Evolutionary conservation across 2,329 filamentous ascomycete genomes (phyloP).

Genomic region (Colletotrichum tofieldiae): DNA sequence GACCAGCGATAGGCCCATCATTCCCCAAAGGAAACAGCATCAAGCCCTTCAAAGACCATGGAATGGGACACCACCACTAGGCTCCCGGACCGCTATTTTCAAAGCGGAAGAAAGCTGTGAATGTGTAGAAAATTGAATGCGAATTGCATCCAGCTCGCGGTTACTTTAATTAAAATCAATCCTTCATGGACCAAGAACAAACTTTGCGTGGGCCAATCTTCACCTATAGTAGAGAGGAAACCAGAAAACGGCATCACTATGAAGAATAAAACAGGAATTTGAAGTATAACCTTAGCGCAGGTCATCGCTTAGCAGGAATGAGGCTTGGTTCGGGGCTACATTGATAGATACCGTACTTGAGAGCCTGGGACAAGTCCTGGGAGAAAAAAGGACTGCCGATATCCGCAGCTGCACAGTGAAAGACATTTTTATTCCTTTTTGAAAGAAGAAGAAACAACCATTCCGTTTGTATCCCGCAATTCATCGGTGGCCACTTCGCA

Average conservation of each 20-base stretch:
- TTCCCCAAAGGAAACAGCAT: constrained; percentile 40
- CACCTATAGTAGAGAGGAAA: too few species aligned
- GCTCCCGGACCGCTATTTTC: background rate
- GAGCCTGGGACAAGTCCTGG: background rate
- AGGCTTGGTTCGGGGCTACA: background rate
- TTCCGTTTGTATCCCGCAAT: background rate
- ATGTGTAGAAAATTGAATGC: background rate
- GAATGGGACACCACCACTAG: constrained; percentile 28
- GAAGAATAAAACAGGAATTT: background rate
- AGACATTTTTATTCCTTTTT: too few species aligned
- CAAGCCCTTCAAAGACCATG: constrained; percentile 39
- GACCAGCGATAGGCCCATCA: constrained; percentile 22
- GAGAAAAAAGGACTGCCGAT: too few species aligned
- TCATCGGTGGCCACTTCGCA: background rate
- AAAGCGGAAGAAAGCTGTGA: too few species aligned
- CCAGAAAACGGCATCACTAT: too few species aligned
- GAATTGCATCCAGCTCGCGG: fast-evolving
- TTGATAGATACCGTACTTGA: too few species aligned
- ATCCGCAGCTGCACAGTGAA: too few species aligned
- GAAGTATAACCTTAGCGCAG: background rate
- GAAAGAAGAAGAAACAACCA: background rate
- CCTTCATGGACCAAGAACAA: background rate
- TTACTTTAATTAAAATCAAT: background rate
- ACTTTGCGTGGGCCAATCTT: too few species aligned
- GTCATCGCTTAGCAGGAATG: background rate